Base-by-base conservation (phyloP, 257 asterid species). In the Rehmannia glutinosa region DNA sequence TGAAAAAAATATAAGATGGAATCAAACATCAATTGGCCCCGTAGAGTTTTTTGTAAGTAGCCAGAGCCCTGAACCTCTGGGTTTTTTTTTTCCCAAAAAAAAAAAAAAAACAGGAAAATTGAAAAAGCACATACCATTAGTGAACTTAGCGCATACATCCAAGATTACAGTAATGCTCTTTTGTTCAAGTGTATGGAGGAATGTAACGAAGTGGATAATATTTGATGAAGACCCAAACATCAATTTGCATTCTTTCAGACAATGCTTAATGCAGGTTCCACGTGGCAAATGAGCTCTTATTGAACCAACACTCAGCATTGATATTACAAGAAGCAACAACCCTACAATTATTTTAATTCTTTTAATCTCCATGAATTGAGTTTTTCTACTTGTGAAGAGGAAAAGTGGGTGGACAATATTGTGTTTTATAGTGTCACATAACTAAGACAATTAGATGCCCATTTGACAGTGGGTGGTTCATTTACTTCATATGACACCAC, bases 191-290 rank as follows among this genome's bases (percentile, higher is more conserved):
- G 42, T 75, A 72, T 5, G 73, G 69, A 35, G 84, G 81, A 54
- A 79, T 79, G 25, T 81, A 79, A 39, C 75, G 84, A 41, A 76
- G 74, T 0, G 78, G 81, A 16, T 81, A 79, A 51, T 75, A 79
- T 49, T 72, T 68, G 81, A 79, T 59, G 69, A 81, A 79, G 46
- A 27, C 74, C 79, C 8, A 72, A 17, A 66, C 76, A 68, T 64
- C 19, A 54, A 32, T 43, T 72, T 75, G 81, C 84, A 79, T 17
- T 75, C 81, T 16, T 42, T 75, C 32, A 79, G 71, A 67, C 84
- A 79, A 7, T 38, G 81, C 17, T 72, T 64, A 46, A 79, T 79
- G 78, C 84, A 79, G 53, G 49, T 19, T 1, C 74, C 83, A 12
- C 80, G 77, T 10, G 83, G 83, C 7, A 78, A 12, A 64, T 78